Base-by-base conservation (phyloP, 2,329 filamentous ascomycete species). In the Aspergillus pseudotamarii region DNA sequence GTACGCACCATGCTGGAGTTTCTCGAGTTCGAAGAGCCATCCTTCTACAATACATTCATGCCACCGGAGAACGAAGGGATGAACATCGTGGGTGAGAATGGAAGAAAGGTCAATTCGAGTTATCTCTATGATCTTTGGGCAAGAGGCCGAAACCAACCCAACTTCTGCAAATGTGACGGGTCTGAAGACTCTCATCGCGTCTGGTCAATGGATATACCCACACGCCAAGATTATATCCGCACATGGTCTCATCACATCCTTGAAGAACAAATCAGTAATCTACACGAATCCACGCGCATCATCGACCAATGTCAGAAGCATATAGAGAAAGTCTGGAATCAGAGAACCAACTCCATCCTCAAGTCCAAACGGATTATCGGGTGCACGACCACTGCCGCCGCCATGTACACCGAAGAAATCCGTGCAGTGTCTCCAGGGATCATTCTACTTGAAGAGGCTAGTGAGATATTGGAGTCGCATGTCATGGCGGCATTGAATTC, bases 391-490 rank as follows among this genome's bases (percentile, higher is more conserved):
- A 93, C 88, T 0, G 89, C 81, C 0, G 89, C 89, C 0, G 88
- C 91, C 0, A 92, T 83, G 75, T 84, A 90, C 57, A 76, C 81
- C 0, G 75, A 82, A 0, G 78, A 85, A 1, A 81, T 93, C 10
- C 81, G 81, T 5, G 78, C 81, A 0, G 85, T 84, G 0, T 73
- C 77, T 0, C 88, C 89, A 0, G 86, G 87, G 1, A 79, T 91
- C 3, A 75, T 92, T 1, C 71, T 93, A 0, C 85, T 91, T 0
- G 90, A 93, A 72, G 90, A 93, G 73, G 90, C 89, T 0, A 90
- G 89, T 1, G 90, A 93, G 66, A 90, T 93, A 4, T 79, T 92
- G 0, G 90, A 93, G 72, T 82, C 83, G 1, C 90, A 92, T 66
- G 80, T 90, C 1, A 74, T 92, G 0, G 85, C 89, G 0, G 85